Percentiles rank a stretch among this genome's conserved stretches.
These are phyloP conservation scores for Fusarium sp. DNA, from an alignment of 2,329 filamentous ascomycete genomes.

Conservation along the genomic window DNA sequence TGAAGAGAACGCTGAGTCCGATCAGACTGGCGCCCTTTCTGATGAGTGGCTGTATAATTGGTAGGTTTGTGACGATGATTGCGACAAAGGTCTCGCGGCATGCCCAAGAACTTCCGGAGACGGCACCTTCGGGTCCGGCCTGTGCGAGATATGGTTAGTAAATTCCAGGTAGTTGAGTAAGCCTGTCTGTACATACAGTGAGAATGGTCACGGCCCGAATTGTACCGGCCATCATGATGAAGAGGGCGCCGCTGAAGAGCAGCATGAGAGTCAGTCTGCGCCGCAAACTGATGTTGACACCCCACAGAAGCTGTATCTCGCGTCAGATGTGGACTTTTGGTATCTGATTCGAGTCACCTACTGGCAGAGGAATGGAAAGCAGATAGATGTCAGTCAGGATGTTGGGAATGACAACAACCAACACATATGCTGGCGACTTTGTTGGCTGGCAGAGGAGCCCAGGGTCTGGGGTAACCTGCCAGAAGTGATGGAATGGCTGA, in stretches of 20 bases:
- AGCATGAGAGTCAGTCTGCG: slow-evolving; percentile 37
- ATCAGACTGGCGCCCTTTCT: slow-evolving; percentile 36
- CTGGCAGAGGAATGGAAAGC: slow-evolving; percentile 31
- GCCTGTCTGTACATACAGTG: slow-evolving; percentile 4
- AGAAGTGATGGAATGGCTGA: slow-evolving; percentile 56
- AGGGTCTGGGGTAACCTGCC: slow-evolving; percentile 57
- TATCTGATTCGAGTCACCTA: neutral
- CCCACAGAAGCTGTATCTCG: slow-evolving; percentile 29
- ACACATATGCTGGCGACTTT: slow-evolving; percentile 34
- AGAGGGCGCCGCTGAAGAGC: slow-evolving; percentile 34
- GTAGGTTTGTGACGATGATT: slow-evolving; percentile 49
- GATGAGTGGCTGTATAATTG: slow-evolving; percentile 35
- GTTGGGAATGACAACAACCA: slow-evolving; percentile 36
- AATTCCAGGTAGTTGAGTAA: accelerated
- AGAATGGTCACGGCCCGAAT: slow-evolving; percentile 35
- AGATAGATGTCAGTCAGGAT: slow-evolving; percentile 34
- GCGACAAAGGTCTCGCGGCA: slow-evolving; percentile 53
- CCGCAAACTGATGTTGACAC: slow-evolving; percentile 36
- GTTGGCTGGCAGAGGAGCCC: slow-evolving; percentile 31
- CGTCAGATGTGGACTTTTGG: neutral
- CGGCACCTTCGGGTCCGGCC: slow-evolving; percentile 31
- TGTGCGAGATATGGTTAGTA: neutral
- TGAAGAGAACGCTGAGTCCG: slow-evolving; percentile 34
- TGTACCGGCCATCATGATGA: slow-evolving; percentile 39
- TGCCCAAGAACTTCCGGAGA: slow-evolving; percentile 45